Percentiles rank a stretch among this genome's conserved stretches.
phyloP scores from a whole-genome alignment of 768 basidiomycete genomes.

The Pulveroboletus sp. region DNA sequence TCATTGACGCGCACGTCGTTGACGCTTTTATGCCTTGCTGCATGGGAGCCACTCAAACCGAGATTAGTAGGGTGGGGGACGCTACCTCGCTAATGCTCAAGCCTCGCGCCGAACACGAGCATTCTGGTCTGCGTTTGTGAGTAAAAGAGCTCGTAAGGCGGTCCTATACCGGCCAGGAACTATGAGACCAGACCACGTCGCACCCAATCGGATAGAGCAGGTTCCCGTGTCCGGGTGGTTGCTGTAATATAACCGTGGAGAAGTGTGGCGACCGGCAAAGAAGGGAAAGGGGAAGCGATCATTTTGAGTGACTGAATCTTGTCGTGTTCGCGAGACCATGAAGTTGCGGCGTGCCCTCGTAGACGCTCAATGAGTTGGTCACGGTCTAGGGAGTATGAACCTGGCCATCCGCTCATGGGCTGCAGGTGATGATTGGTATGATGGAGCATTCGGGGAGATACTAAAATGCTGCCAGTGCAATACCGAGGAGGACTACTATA shows the following conservation, averaged over 20 bases:
- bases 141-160: neutral
- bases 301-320: no score
- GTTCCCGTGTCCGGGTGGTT: no score
- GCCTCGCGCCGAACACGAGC: slow-evolving; percentile 2
- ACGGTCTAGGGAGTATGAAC: no score
- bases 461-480: neutral
- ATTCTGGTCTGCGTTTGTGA: neutral
- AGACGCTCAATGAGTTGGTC: no score
- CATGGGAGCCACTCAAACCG: neutral
- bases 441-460: no score
- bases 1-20: neutral
- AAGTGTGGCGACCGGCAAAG: no score
- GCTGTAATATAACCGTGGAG: no score
- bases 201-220: neutral
- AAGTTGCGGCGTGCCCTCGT: no score
- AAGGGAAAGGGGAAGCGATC: no score
- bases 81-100: neutral
- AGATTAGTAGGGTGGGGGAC: neutral
- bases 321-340: no score
- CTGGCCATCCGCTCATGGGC: no score
- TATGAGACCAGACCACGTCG: neutral
- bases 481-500: slow-evolving; percentile 3
- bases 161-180: neutral
- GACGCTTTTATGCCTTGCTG: slow-evolving; percentile 12
- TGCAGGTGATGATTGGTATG: no score